Base-by-base conservation (phyloP, 805 yeast species). In the Gaillardinia entomophila region DNA sequence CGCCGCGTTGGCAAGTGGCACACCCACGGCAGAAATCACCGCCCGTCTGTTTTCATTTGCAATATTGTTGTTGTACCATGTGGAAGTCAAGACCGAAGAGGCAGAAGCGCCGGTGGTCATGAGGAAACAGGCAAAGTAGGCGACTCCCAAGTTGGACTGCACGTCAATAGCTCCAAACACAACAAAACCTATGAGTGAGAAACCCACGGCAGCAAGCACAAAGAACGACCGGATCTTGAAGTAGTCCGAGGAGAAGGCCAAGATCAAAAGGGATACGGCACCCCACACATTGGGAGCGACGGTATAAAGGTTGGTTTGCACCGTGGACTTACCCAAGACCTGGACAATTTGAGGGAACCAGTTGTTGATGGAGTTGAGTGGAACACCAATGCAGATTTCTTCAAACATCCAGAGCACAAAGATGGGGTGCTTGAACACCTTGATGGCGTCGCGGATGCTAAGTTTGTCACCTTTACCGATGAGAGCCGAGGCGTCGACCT, bases 211-310 rank as follows among this genome's bases (percentile, higher is more conserved):
- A 30, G 57, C 38, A 24, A 63, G 50, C 33, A 68, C 51, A 37
- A 61, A 68, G 2, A 45, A 39, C 5, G 71, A 65, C 43, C 76
- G 54, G 6, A 66, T 37, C 18, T 53, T 50, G 16, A 57, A 35
- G 31, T 46, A 55, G 46, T 71, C 76, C 4, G 76, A 71, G 23
- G 48, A 35, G 33, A 66, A 64, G 6, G 66, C 61, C 14, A 68
- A 45, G 4, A 58, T 37, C 7, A 71, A 37, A 26, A 70, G 51
- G 4, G 65, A 53, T 13, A 66, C 48, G 2, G 76, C 75, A 24
- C 75, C 75, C 57, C 65, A 62, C 16, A 63, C 47, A 41, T 68
- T 70, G 16, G 76, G 75, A 13, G 75, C 75, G 27, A 71, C 73
- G 11, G 75, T 59, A 42, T 51, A 60, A 29, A 64, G 48, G 38